Conservation (phyloP, 306 rosid species). For the Medicago arabica region DNA sequence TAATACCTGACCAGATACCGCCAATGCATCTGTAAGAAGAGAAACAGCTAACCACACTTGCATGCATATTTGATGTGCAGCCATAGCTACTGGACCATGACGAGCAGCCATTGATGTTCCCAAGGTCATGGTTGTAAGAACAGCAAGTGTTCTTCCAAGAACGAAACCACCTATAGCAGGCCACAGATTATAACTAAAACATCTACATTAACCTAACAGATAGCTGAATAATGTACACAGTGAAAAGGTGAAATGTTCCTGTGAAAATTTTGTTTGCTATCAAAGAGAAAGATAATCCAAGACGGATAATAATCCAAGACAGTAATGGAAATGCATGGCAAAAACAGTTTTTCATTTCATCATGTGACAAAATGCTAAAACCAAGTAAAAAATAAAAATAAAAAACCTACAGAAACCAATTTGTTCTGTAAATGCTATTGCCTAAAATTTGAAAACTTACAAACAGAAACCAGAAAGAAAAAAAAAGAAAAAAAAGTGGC, state of each 20-base stretch:
- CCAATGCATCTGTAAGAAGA: slow-evolving; percentile 90
- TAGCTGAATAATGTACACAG: slow-evolving; percentile 27
- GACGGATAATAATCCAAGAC: background rate
- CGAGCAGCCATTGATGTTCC: slow-evolving; percentile 98
- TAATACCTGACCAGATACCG: slow-evolving; percentile 84
- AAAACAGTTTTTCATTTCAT: background rate
- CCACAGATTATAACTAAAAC: slow-evolving; percentile 36
- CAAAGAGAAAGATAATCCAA: slow-evolving; percentile 5
- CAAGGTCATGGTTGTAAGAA: slow-evolving; percentile 80
- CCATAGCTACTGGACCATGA: slow-evolving; percentile 97
- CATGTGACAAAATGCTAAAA: slow-evolving; percentile 19
- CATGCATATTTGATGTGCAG: slow-evolving; percentile 97
- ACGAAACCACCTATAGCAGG: slow-evolving; percentile 83
- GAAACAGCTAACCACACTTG: slow-evolving; percentile 99
- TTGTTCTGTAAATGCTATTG: slow-evolving; percentile 14
- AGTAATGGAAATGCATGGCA: background rate
- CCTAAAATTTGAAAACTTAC: slow-evolving; percentile 11
- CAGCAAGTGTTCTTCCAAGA: slow-evolving; percentile 93
- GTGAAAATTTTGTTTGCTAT: slow-evolving; percentile 10
- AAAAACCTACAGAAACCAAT: slow-evolving; percentile 8
- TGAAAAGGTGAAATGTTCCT: slow-evolving; percentile 10
- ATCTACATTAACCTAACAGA: slow-evolving; percentile 41
- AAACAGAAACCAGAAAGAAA: slow-evolving; percentile 1
- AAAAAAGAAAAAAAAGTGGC: background rate
- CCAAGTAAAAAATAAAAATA: background rate